These are phyloP conservation scores for Cystofilobasidium capitatum DNA, from an alignment of 768 basidiomycete genomes.

Conservation along the genomic window DNA sequence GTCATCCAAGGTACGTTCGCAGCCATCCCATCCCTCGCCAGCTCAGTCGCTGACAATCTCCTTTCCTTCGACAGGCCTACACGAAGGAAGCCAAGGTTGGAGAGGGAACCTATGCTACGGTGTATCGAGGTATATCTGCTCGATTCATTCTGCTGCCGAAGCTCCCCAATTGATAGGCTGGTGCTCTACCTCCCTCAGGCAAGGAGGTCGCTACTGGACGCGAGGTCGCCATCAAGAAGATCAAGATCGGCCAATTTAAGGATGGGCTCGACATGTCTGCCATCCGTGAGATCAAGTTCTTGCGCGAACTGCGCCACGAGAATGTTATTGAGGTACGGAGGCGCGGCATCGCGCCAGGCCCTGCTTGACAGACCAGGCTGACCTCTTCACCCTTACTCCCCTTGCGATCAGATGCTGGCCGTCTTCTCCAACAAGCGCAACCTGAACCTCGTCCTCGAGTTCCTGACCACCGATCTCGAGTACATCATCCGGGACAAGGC, in stretches of 20 bases:
- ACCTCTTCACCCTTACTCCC: background rate
- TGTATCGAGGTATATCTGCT: constrained; percentile 62
- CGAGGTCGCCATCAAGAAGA: constrained; percentile 97
- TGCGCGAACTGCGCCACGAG: constrained; percentile 84
- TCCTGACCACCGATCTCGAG: constrained; percentile 90
- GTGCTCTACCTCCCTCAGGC: constrained; percentile 43
- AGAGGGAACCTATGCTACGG: constrained; percentile 86
- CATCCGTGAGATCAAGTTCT: constrained; percentile 92
- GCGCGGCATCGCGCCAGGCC: background rate
- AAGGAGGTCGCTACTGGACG: constrained; percentile 61
- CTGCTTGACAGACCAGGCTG: background rate
- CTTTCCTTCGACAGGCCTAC: constrained; percentile 6
- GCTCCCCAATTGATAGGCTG: constrained; percentile 2
- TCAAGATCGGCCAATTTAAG: constrained; percentile 91
- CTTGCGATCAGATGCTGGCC: constrained; percentile 62
- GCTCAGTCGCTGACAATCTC: background rate
- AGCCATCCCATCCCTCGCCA: background rate
- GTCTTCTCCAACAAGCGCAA: constrained; percentile 95
- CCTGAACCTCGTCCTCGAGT: constrained; percentile 93
- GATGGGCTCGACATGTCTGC: constrained; percentile 99
- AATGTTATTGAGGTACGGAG: constrained; percentile 78
- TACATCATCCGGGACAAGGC: constrained; percentile 89
- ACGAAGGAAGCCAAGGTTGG: constrained; percentile 45
- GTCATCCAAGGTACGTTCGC: constrained; percentile 1
- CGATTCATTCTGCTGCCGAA: constrained; percentile 4